These are phyloP conservation scores for Acarospora socialis DNA, from an alignment of 2,329 filamentous ascomycete species.

Conservation along the genomic window DNA sequence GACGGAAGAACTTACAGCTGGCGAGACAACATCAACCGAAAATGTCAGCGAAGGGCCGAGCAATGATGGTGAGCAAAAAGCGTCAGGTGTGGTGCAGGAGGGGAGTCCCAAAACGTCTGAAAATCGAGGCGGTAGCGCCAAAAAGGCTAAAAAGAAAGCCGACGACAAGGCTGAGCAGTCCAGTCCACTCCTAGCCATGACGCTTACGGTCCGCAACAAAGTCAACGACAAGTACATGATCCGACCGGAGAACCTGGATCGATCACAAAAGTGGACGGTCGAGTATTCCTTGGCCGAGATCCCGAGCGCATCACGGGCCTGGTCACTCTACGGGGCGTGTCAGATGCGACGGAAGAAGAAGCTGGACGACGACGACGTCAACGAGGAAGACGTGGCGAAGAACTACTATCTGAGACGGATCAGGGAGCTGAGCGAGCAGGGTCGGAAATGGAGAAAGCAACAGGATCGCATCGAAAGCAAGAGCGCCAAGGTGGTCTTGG, in stretches of 20 bases:
- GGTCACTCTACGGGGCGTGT: slow-evolving; percentile 40
- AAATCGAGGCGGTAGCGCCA: slow-evolving; percentile 1
- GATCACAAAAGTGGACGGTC: slow-evolving; percentile 52
- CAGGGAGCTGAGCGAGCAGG: slow-evolving; percentile 36
- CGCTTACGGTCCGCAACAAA: slow-evolving; percentile 56
- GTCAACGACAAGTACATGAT: slow-evolving; percentile 51
- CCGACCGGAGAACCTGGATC: slow-evolving; percentile 40
- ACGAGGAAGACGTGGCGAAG: slow-evolving; percentile 28
- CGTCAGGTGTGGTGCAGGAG: background rate
- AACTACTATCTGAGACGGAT: slow-evolving; percentile 33
- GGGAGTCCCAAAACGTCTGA: slow-evolving; percentile 8
- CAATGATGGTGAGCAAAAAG: too few species aligned
- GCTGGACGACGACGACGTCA: slow-evolving; percentile 23
- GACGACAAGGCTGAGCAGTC: too few species aligned
- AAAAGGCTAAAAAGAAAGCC: slow-evolving; percentile 11
- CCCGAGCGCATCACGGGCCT: slow-evolving; percentile 26
- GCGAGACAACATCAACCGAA: too few species aligned
- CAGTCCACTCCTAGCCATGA: slow-evolving; percentile 50
- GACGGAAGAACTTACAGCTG: too few species aligned
- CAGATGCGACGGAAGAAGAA: slow-evolving; percentile 41
- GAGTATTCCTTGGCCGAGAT: slow-evolving; percentile 64
- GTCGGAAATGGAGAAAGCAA: slow-evolving; percentile 42
- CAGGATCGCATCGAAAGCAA: too few species aligned
- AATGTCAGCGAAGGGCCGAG: too few species aligned
- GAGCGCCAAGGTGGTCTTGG: too few species aligned